Evolutionary conservation across 441 rosid species (phyloP).

Genomic region (Arabidopsis lyrata): DNA sequence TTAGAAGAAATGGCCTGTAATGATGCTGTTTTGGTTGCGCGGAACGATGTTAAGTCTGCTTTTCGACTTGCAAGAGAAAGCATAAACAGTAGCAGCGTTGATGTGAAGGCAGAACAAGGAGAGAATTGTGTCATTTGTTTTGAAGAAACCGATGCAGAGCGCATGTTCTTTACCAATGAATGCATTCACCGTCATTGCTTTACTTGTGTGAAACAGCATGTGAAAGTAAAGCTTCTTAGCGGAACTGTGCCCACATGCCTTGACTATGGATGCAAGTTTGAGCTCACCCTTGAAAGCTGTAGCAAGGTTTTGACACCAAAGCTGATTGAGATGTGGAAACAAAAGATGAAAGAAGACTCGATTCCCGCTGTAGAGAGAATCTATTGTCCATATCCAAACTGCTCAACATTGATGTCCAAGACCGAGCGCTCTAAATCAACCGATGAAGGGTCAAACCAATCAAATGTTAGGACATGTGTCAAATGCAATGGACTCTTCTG

Average conservation of each 20-base stretch:
- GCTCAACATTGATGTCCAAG: conserved; percentile 76
- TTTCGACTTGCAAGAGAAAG: conserved; percentile 72
- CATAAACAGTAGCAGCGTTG: too few species aligned
- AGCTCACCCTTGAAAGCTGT: conserved; percentile 63
- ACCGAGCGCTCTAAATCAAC: conserved; percentile 42
- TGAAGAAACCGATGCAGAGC: conserved; percentile 55
- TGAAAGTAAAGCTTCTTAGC: conserved; percentile 68
- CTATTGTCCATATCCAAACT: conserved; percentile 75
- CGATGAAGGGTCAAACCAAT: not conserved
- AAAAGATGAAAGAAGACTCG: conserved; percentile 64
- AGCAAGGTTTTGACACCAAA: conserved; percentile 58
- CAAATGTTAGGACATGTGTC: conserved; percentile 57
- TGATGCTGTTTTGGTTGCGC: conserved; percentile 47
- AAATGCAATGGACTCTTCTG: conserved; percentile 64
- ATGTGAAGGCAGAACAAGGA: conserved; percentile 10
- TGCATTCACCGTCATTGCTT: conserved; percentile 71
- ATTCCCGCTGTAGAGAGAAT: conserved; percentile 61
- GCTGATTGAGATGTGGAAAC: conserved; percentile 52
- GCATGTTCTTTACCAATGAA: conserved; percentile 41
- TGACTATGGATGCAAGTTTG: conserved; percentile 54
- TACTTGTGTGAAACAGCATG: conserved; percentile 73
- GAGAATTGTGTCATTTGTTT: conserved; percentile 72
- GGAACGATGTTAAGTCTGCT: conserved; percentile 54
- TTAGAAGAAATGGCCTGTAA: conserved; percentile 45
- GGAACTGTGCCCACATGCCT: conserved; percentile 59